Percentiles rank a stretch among this genome's conserved stretches.
phyloP scores from a whole-genome alignment of 2,329 filamentous ascomycete species.

The Aspergillus caelatus region DNA sequence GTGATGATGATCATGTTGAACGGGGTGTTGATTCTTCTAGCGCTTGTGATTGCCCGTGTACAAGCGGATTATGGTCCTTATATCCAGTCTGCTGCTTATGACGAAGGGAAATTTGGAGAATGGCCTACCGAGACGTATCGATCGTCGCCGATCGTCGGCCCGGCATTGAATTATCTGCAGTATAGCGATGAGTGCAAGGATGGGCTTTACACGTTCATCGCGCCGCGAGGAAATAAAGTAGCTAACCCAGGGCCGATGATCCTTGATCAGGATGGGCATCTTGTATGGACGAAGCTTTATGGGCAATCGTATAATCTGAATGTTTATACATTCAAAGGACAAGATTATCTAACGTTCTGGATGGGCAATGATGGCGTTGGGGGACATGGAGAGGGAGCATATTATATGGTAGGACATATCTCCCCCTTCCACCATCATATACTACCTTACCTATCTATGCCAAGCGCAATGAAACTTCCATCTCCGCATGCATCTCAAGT shows the following conservation, averaged over 20 bases:
- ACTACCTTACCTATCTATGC: neutral
- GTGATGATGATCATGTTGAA: slow-evolving; percentile 5
- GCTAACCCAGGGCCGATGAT: slow-evolving; percentile 47
- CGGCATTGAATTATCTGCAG: slow-evolving; percentile 29
- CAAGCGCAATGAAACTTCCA: neutral
- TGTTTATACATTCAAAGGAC: slow-evolving; percentile 48
- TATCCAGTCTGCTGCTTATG: slow-evolving; percentile 20
- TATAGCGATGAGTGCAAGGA: slow-evolving; percentile 39
- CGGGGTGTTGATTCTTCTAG: neutral
- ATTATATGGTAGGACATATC: slow-evolving; percentile 46
- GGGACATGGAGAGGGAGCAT: slow-evolving; percentile 51
- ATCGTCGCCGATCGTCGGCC: slow-evolving; percentile 26
- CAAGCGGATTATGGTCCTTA: slow-evolving; percentile 21
- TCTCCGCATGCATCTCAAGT: neutral
- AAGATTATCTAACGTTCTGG: slow-evolving; percentile 54
- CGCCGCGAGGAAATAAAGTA: slow-evolving; percentile 40
- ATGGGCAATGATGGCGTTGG: slow-evolving; percentile 49
- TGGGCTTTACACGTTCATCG: slow-evolving; percentile 44
- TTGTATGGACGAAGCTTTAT: slow-evolving; percentile 50
- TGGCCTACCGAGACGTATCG: slow-evolving; percentile 32
- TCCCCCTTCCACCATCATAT: neutral
- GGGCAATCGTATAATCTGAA: slow-evolving; percentile 50
- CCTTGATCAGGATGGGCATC: slow-evolving; percentile 46
- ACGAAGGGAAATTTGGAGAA: slow-evolving; percentile 23
- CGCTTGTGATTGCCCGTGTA: neutral